Evolutionary conservation across 805 yeast genomes (phyloP), one percentile per base, ranked within the genome.

Genomic region (Yamadazyma takamatsuzukensis): DNA sequence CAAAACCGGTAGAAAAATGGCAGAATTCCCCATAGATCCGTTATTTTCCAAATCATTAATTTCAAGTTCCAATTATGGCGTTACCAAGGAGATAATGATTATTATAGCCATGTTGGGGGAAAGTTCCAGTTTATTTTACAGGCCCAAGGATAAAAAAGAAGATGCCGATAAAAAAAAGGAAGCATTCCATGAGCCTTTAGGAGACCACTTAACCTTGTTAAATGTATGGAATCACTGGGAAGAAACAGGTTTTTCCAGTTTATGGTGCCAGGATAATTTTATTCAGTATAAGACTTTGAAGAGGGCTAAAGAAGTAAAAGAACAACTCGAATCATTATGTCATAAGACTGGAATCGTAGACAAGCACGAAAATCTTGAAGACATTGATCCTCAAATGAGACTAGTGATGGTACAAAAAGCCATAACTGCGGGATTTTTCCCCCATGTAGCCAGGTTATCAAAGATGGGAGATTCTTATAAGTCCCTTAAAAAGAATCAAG

Each of bases 21-120:
- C 96, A 1, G 87, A 81, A 37, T 85, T 89, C 46, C 98, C 98
- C 0, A 73, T 89, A 41, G 95, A 87, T 45, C 97, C 97, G 4
- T 85, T 85, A 69, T 70, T 88, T 48, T 80, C 96, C 6, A 86
- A 84, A 52, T 78, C 80, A 5, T 53, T 93, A 19, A 55, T 90
- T 9, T 62, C 77, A 1, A 78, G 95, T 30, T 75, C 74, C 0
- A 68, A 68, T 10, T 68, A 67, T 31, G 65, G 73, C 1, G 88
- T 94, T 30, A 68, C 80, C 2, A 70, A 71, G 2, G 93, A 85
- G 40, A 69, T 87, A 2, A 51, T 88, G 13, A 75, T 87, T 0
- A 76, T 93, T 9, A 74, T 88, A 9, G 70, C 97, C 1, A 85
- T 90, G 90, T 58, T 93, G 16, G 83, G 86, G 15, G 95, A 84